Base-by-base conservation (phyloP, 139 green algal genomes). In the Mesotaenium endlicherianum region DNA sequence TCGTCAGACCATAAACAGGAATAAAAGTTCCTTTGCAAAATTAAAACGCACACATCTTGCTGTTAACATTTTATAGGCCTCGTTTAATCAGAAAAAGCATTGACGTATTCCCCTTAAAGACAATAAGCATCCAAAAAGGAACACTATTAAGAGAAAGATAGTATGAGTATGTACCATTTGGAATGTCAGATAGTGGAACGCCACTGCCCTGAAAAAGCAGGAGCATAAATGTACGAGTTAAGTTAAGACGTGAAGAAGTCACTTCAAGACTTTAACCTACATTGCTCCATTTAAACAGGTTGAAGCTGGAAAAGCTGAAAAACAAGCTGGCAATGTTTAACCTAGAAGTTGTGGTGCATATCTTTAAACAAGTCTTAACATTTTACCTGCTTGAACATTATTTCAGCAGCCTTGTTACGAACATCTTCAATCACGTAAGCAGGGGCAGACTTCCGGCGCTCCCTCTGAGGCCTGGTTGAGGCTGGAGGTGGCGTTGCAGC, bases 381-480 rank as follows among this genome's bases (percentile, higher is more conserved):
- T 34, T 26, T 64, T 64, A 72, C 60, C 11, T 6, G 60, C 43
- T 72, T 72, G 20, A 72, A 47, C 60, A 6, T 38, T 47, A 72
- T 6, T 36, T 72, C 60, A 40, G 11, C 60, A 36, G 43, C 60
- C 43, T 72, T 72, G 11, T 14, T 11, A 6, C 60, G 60, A 72
- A 38, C 17, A 72, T 72, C 60, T 14, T 72, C 60, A 6, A 72
- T 38, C 8, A 6, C 8, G 43, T 47, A 72, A 6, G 36, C 36
- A 36, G 41, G 36, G 11, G 60, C 60, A n/a, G 60, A 40, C 11
- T 72, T 72, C n/a, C n/a, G n/a, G 8, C 60, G 6, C 60, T 72
- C 60, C 60, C 60, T 72, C 11, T 72, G 60, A 40, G 60, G 60
- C 60, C 60, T 5, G 43, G 60, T 72, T n/a, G n/a, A n/a, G 60